These are phyloP conservation scores for Melaleuca alternifolia DNA, from an alignment of 345 rosid species.

Conservation along the genomic window DNA sequence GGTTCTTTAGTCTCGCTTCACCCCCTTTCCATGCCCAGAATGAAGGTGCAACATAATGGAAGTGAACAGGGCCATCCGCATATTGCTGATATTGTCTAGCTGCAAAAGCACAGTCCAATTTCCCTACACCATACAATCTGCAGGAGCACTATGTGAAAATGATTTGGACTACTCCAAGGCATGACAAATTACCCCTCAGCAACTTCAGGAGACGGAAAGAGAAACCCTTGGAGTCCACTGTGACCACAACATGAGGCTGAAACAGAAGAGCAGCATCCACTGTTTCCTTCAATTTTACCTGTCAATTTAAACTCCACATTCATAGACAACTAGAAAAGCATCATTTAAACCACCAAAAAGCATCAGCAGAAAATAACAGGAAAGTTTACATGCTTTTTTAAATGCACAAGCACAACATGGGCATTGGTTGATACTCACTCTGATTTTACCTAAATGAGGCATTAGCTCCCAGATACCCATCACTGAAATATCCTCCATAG, in stretches of 20 bases:
- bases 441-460: slow-evolving; percentile 67
- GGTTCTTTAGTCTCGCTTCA: slow-evolving; percentile 58
- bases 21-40: slow-evolving; percentile 99
- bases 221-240: slow-evolving; percentile 91
- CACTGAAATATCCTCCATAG: slow-evolving; percentile 84
- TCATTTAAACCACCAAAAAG: neutral
- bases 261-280: slow-evolving; percentile 55
- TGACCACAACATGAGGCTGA: slow-evolving; percentile 82
- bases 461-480: slow-evolving; percentile 91
- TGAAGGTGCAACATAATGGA: slow-evolving; percentile 90
- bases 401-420: neutral
- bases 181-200: slow-evolving; percentile 39
- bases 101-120: slow-evolving; percentile 50
- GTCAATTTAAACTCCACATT: slow-evolving; percentile 1
- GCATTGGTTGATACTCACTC: slow-evolving; percentile 35
- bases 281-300: slow-evolving; percentile 65
- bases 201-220: slow-evolving; percentile 76
- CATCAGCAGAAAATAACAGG: neutral
- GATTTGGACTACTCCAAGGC: slow-evolving; percentile 7
- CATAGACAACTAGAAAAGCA: neutral
- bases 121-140: slow-evolving; percentile 24
- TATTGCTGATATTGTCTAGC: slow-evolving; percentile 39
- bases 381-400: neutral
- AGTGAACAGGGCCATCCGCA: slow-evolving; percentile 38
- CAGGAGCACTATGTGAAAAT: slow-evolving; percentile 7